Percentiles rank a stretch among this genome's conserved stretches.
Evolutionary conservation across 2,329 filamentous ascomycete genomes (phyloP).

Genomic region (Ophiocordyceps australis): DNA sequence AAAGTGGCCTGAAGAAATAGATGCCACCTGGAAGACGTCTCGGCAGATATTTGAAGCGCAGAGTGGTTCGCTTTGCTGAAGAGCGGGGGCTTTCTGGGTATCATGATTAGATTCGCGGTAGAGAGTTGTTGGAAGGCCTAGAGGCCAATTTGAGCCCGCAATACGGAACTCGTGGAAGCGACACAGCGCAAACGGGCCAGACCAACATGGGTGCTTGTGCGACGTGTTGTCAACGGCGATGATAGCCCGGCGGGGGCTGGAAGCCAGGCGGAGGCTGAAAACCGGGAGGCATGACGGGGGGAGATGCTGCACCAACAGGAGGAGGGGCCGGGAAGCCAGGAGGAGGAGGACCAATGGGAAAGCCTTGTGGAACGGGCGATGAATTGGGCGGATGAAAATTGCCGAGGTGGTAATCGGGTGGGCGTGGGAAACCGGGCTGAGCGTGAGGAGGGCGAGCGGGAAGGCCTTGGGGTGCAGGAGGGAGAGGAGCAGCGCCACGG

Average conservation of each 20-base stretch:
- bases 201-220: too few relatives aligned
- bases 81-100: too few relatives aligned
- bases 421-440: conserved; percentile 24
- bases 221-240: conserved; percentile 10
- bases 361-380: conserved; percentile 19
- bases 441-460: conserved; percentile 29
- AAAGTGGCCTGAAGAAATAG: too few relatives aligned
- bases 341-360: conserved; percentile 16
- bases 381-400: conserved; percentile 19
- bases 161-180: too few relatives aligned
- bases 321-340: conserved; percentile 20
- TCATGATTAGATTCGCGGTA: too few relatives aligned
- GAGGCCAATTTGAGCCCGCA: too few relatives aligned
- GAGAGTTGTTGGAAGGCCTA: too few relatives aligned
- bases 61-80: too few relatives aligned
- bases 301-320: conserved; percentile 12
- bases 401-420: conserved; percentile 28
- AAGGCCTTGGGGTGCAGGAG: conserved; percentile 29
- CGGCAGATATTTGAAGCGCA: too few relatives aligned
- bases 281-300: conserved; percentile 23
- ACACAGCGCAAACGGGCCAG: too few relatives aligned
- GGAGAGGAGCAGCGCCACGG: conserved; percentile 18
- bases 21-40: too few relatives aligned
- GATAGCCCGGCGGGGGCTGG: conserved; percentile 18
- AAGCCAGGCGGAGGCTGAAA: conserved; percentile 28